Conservation (phyloP, 2,329 filamentous ascomycete genomes). For the Talaromyces sp. region DNA sequence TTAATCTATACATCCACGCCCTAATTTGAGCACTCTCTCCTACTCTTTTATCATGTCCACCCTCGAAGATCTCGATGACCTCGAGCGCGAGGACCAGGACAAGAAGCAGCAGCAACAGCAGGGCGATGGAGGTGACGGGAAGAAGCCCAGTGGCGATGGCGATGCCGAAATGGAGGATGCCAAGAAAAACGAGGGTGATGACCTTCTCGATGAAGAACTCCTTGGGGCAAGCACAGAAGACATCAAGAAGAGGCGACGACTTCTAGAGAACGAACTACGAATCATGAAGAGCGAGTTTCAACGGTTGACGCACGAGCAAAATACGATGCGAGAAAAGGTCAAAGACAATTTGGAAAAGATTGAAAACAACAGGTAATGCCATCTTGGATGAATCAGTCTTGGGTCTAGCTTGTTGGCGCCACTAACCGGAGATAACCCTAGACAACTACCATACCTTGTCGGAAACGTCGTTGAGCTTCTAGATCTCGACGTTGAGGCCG, state of each 20-base stretch:
- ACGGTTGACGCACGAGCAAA: constrained; percentile 89
- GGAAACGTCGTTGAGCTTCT: constrained; percentile 97
- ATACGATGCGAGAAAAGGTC: constrained; percentile 95
- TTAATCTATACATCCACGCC: background rate
- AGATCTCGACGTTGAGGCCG: constrained; percentile 90
- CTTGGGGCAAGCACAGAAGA: constrained; percentile 89
- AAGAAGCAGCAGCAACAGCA: constrained; percentile 56
- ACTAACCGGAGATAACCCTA: constrained; percentile 31
- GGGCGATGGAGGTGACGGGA: constrained; percentile 40
- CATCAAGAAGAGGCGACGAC: constrained; percentile 80
- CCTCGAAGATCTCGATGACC: constrained; percentile 84
- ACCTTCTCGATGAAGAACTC: constrained; percentile 88
- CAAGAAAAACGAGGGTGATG: constrained; percentile 62
- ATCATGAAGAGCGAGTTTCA: constrained; percentile 99
- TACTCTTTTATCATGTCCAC: constrained; percentile 63
- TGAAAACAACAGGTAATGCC: constrained; percentile 81
- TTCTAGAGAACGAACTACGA: constrained; percentile 94
- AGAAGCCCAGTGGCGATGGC: constrained; percentile 55
- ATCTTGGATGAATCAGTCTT: constrained; percentile 5
- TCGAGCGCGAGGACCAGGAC: constrained; percentile 72
- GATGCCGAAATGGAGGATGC: constrained; percentile 89
- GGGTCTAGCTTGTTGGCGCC: background rate
- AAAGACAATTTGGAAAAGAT: constrained; percentile 99
- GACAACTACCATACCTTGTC: constrained; percentile 95
- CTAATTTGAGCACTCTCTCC: background rate